A percentile compares a stretch with the other conserved stretches of the same genome.
Conservation (phyloP, 176 grass and related monocot species). For the Saccharum spontaneum region DNA sequence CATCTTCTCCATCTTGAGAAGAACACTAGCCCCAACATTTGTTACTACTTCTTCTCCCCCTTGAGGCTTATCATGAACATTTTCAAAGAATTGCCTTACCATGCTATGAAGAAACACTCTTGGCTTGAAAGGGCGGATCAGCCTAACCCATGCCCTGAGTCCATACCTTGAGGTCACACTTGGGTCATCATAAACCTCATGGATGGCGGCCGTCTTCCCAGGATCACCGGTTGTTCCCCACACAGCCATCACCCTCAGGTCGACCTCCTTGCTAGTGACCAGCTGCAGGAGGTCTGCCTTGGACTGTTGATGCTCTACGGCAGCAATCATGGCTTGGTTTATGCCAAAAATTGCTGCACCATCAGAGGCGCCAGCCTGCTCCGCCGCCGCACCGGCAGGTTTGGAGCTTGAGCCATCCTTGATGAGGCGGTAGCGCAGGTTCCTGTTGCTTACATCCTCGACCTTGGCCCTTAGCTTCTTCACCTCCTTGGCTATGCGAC, state of each 20-base stretch:
- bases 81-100: not conserved
- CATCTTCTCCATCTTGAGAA: slow-evolving; percentile 9
- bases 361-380: not conserved
- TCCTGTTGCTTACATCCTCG: slow-evolving; percentile 31
- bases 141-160: slow-evolving; percentile 14
- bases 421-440: slow-evolving; percentile 10
- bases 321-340: not conserved
- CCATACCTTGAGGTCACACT: not conserved
- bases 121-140: not conserved
- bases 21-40: not conserved
- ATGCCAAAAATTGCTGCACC: not conserved
- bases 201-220: slow-evolving; percentile 2
- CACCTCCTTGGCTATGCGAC: slow-evolving; percentile 2
- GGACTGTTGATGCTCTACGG: not conserved
- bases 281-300: not conserved
- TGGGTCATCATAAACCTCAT: not conserved
- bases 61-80: not conserved
- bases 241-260: slow-evolving; percentile 5
- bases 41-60: not conserved
- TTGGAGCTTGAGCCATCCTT: slow-evolving; percentile 2
- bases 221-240: not conserved
- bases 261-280: not conserved
- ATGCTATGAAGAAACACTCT: not conserved
- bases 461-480: slow-evolving; percentile 23
- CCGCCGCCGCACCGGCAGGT: not conserved